phyloP scores from a whole-genome alignment of 768 basidiomycete genomes.

The Phlebiopsis flavidoalba region DNA sequence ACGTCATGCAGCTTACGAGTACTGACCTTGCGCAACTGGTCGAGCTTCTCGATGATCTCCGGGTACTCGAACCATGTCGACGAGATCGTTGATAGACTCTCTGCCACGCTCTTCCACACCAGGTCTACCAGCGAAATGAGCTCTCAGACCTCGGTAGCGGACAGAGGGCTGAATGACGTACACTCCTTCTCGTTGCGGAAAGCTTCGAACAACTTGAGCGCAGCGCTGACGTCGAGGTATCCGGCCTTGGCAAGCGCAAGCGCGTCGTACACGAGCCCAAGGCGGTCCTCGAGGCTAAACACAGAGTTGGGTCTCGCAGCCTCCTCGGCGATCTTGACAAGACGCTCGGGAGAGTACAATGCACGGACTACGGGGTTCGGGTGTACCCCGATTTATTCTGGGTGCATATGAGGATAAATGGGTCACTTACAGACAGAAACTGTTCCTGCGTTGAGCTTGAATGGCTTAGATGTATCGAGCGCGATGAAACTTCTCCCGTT shows the following conservation, averaged over 20 bases:
- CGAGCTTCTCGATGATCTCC: slow-evolving; percentile 45
- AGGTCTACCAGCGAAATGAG: slow-evolving; percentile 43
- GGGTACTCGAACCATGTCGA: slow-evolving; percentile 83
- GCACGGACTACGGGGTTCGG: slow-evolving; percentile 59
- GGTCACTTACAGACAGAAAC: slow-evolving; percentile 77
- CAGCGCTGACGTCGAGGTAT: slow-evolving; percentile 67
- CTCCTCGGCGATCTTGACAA: slow-evolving; percentile 73
- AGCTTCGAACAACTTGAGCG: slow-evolving; percentile 65
- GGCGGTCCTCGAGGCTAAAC: slow-evolving; percentile 81
- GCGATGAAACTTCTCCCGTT: slow-evolving; percentile 63
- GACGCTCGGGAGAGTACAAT: slow-evolving; percentile 74
- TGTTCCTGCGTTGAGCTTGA: slow-evolving; percentile 89
- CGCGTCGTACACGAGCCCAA: slow-evolving; percentile 84
- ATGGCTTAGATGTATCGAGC: slow-evolving; percentile 71
- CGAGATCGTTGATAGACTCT: slow-evolving; percentile 47
- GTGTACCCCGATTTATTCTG: not conserved
- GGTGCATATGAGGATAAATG: not conserved
- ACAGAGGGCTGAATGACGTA: slow-evolving; percentile 27
- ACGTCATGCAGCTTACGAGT: not conserved
- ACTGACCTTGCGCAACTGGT: slow-evolving; percentile 56
- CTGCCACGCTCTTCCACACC: slow-evolving; percentile 72
- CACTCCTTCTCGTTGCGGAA: slow-evolving; percentile 76
- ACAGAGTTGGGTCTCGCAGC: slow-evolving; percentile 60
- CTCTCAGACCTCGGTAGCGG: not conserved
- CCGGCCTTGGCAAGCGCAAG: slow-evolving; percentile 80